Percentiles rank a stretch among this genome's conserved stretches.
phyloP scores from a whole-genome alignment of 2,329 filamentous ascomycete genomes.

The Lachnellula suecica region DNA sequence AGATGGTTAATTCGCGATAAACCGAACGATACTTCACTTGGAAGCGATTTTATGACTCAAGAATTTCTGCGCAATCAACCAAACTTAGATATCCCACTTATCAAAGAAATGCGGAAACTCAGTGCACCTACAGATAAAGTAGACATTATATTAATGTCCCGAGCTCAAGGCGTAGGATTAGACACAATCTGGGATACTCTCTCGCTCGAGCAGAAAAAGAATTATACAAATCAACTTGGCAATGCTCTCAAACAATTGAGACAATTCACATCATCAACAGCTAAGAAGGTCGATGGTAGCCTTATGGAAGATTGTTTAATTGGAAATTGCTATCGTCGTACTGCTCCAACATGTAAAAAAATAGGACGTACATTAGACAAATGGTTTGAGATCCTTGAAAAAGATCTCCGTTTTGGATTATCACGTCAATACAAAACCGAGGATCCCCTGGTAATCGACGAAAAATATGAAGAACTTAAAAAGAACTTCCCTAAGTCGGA shows the following conservation, averaged over 20 bases:
- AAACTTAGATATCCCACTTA: constrained; percentile 9
- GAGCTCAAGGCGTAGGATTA: constrained; percentile 12
- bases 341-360: constrained; percentile 11
- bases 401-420: constrained; percentile 12
- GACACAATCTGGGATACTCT: constrained; percentile 11
- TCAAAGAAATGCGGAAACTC: constrained; percentile 12
- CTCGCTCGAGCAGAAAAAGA: constrained; percentile 7
- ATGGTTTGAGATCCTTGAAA: constrained; percentile 17
- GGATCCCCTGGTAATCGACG: constrained; percentile 1
- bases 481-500: constrained; percentile 13
- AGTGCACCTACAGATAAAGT: constrained; percentile 13
- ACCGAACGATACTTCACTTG: constrained; percentile 3
- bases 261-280: constrained; percentile 10
- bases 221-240: constrained; percentile 8
- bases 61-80: constrained; percentile 4
- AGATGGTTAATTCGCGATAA: constrained; percentile 4
- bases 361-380: constrained; percentile 12
- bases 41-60: constrained; percentile 9
- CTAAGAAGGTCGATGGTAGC: constrained; percentile 12
- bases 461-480: constrained; percentile 9
- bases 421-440: constrained; percentile 10
- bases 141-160: constrained; percentile 13
- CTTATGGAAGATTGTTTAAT: constrained; percentile 9
- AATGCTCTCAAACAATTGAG: constrained; percentile 8
- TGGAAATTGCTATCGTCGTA: constrained; percentile 1